phyloP scores from a whole-genome alignment of 164 flowering plant species.

The Piper betle region DNA sequence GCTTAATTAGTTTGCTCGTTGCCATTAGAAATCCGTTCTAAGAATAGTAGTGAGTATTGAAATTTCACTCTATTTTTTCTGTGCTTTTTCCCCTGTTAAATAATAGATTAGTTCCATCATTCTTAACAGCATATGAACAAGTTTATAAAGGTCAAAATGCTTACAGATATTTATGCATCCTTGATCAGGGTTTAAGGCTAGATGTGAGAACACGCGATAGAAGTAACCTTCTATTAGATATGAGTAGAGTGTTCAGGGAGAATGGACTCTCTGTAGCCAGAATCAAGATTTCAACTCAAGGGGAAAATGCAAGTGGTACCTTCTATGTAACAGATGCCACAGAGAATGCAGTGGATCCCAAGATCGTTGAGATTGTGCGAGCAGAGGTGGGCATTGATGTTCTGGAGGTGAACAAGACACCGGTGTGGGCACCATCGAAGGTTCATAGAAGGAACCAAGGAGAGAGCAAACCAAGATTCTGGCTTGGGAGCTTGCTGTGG shows the following conservation, averaged over 20 bases:
- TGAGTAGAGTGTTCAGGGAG: slow-evolving; percentile 73
- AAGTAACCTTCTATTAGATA: slow-evolving; percentile 54
- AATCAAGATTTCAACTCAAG: slow-evolving; percentile 45
- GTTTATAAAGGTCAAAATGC: not conserved
- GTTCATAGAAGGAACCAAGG: slow-evolving; percentile 5
- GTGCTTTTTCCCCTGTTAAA: too few species aligned
- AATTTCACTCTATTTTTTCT: too few species aligned
- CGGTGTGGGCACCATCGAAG: slow-evolving; percentile 9
- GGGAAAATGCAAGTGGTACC: slow-evolving; percentile 48
- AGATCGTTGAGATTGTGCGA: slow-evolving; percentile 33
- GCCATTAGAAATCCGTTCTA: not conserved
- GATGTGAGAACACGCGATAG: slow-evolving; percentile 53
- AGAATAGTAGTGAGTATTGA: not conserved
- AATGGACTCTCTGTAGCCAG: slow-evolving; percentile 58
- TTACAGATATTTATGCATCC: not conserved
- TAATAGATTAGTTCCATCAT: too few species aligned
- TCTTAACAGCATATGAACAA: not conserved
- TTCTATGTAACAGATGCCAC: slow-evolving; percentile 61
- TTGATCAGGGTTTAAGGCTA: slow-evolving; percentile 63
- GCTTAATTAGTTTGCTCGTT: not conserved
- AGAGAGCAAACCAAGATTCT: slow-evolving; percentile 31
- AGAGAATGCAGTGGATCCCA: slow-evolving; percentile 31
- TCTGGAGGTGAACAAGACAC: slow-evolving; percentile 19
- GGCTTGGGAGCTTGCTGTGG: slow-evolving; percentile 63
- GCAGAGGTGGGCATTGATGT: slow-evolving; percentile 48